Percentiles rank a stretch among this genome's conserved stretches.
Conservation (phyloP, 1,284 basidiomycete species). For the Cystobasidiaceae sp. region DNA sequence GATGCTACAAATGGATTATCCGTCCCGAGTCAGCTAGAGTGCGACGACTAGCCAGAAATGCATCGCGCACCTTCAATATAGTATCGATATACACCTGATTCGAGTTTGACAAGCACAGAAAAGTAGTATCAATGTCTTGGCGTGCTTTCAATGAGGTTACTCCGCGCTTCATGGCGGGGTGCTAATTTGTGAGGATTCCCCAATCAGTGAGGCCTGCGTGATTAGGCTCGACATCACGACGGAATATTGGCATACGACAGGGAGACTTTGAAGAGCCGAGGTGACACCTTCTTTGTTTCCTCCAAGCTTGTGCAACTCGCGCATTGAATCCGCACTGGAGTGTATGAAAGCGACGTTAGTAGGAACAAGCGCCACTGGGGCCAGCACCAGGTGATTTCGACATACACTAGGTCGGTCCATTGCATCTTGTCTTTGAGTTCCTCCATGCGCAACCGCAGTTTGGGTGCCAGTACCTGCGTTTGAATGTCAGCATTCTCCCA, state of each 20-base stretch:
- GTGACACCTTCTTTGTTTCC: slow-evolving; percentile 70
- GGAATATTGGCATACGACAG: slow-evolving; percentile 61
- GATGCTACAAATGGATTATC: too few species aligned
- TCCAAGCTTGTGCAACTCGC: slow-evolving; percentile 63
- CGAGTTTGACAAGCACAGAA: slow-evolving; percentile 89
- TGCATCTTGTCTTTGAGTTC: slow-evolving; percentile 62
- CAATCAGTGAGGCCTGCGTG: background rate
- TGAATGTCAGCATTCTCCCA: slow-evolving; percentile 65
- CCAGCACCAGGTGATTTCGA: background rate
- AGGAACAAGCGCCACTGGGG: background rate
- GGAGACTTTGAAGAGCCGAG: slow-evolving; percentile 69
- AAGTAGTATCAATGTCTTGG: slow-evolving; percentile 61
- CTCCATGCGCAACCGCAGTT: slow-evolving; percentile 78
- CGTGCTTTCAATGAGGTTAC: slow-evolving; percentile 67
- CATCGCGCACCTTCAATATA: slow-evolving; percentile 63
- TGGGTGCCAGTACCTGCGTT: slow-evolving; percentile 61
- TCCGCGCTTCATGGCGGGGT: slow-evolving; percentile 92
- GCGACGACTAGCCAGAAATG: background rate
- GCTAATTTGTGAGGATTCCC: slow-evolving; percentile 53
- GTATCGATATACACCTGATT: slow-evolving; percentile 89
- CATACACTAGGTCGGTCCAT: slow-evolving; percentile 90
- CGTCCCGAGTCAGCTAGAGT: background rate
- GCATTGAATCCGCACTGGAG: slow-evolving; percentile 40
- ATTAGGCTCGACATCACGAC: background rate
- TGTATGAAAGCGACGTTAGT: background rate